Conservation (phyloP, 2,329 filamentous ascomycete genomes). For the Colletotrichum sp. region DNA sequence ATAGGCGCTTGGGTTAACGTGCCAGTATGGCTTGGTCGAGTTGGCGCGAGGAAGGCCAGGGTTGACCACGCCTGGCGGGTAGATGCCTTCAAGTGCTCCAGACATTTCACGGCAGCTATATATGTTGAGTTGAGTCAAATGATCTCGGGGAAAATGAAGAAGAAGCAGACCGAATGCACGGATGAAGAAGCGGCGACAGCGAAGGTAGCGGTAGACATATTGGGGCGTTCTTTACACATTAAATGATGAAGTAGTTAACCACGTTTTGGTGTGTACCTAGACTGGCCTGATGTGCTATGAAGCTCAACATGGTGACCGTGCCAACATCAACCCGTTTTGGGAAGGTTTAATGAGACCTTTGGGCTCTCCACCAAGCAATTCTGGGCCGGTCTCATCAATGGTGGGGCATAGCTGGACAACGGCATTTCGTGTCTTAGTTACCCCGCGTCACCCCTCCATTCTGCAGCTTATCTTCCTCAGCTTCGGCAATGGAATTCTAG, state of each 20-base stretch:
- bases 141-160: neutral
- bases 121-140: neutral
- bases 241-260: neutral
- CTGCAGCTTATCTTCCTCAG: neutral
- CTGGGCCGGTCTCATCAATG: neutral
- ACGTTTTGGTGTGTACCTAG: neutral
- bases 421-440: neutral
- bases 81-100: conserved; percentile 23
- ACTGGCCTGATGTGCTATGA: neutral
- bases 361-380: neutral
- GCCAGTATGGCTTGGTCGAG: conserved; percentile 25
- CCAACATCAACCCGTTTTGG: neutral
- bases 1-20: neutral
- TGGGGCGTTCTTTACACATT: neutral
- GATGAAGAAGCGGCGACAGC: neutral
- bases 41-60: conserved; percentile 22
- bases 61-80: conserved; percentile 25
- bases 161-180: neutral
- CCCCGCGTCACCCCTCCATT: neutral
- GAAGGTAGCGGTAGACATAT: neutral
- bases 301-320: neutral
- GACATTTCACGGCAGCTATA: conserved; percentile 11
- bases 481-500: neutral
- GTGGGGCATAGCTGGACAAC: neutral
- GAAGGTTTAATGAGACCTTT: neutral